Evolutionary conservation across 345 rosid species (phyloP).

Genomic region (Turritis glabra): DNA sequence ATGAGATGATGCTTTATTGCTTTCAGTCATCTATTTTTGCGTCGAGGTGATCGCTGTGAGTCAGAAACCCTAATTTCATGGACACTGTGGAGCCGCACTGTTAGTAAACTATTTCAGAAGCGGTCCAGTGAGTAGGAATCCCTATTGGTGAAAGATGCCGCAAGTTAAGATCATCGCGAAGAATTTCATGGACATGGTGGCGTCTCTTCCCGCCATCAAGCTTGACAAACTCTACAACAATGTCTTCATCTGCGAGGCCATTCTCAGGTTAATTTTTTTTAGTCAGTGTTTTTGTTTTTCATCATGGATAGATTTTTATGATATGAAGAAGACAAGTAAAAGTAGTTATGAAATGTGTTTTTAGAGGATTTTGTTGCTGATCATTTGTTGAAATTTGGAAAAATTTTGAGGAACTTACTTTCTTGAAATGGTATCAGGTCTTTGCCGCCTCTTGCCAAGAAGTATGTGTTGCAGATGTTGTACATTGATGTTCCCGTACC

Average conservation of each 20-base stretch:
- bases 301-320: neutral
- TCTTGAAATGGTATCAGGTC: conserved; percentile 53
- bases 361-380: neutral
- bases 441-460: conserved; percentile 87
- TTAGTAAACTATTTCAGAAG: neutral
- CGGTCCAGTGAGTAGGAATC: neutral
- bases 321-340: neutral
- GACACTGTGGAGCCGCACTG: neutral
- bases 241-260: conserved; percentile 88
- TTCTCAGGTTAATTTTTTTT: conserved; percentile 59
- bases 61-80: neutral
- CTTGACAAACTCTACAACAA: conserved; percentile 80
- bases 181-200: conserved; percentile 99
- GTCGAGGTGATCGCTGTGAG: conserved; percentile 1
- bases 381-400: neutral
- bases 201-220: conserved; percentile 80
- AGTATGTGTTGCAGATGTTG: conserved; percentile 70
- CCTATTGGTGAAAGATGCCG: conserved; percentile 54
- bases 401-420: neutral
- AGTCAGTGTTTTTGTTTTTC: too few relatives aligned
- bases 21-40: neutral
- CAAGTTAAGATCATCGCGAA: conserved; percentile 84
- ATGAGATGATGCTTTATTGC: neutral
- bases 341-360: neutral
- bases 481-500: conserved; percentile 56